These are phyloP conservation scores for Telopea speciosissima DNA, from an alignment of 177 flowering plant species.

Conservation along the genomic window DNA sequence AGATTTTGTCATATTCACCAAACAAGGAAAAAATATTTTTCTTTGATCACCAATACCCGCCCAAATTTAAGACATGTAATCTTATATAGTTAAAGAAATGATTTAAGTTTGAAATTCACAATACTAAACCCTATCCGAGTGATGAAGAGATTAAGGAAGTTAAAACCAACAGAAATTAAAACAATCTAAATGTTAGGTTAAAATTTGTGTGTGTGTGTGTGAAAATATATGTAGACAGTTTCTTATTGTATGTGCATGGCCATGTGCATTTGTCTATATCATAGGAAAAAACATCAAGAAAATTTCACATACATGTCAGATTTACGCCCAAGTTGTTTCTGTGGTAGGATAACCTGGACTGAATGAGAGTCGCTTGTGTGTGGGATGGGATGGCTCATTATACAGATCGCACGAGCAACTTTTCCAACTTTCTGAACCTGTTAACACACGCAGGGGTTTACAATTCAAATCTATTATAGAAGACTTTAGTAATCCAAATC, in stretches of 20 bases:
- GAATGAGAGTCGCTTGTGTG: slow-evolving; percentile 84
- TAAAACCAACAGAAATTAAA: no score
- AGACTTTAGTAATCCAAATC: not conserved
- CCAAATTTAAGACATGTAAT: no score
- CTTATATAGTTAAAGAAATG: no score
- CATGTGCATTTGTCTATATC: not conserved
- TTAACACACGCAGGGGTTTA: not conserved
- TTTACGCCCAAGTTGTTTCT: slow-evolving; percentile 95
- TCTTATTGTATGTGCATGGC: not conserved
- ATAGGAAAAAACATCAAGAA: slow-evolving; percentile 1
- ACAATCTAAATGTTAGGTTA: no score
- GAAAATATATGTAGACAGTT: no score
- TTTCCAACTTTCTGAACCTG: slow-evolving; percentile 85
- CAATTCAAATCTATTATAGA: slow-evolving; percentile 5
- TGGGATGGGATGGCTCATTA: slow-evolving; percentile 96
- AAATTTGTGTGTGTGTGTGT: no score
- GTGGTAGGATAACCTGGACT: slow-evolving; percentile 88
- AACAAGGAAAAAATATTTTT: no score
- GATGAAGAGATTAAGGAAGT: no score
- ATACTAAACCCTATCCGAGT: no score
- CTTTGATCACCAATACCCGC: no score
- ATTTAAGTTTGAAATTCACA: no score
- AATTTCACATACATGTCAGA: slow-evolving; percentile 71
- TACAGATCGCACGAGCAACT: slow-evolving; percentile 92
- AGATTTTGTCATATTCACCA: no score